Evolutionary conservation across 495 filamentous ascomycete genomes (phyloP).

Genomic region (Penicillium roqueforti): DNA sequence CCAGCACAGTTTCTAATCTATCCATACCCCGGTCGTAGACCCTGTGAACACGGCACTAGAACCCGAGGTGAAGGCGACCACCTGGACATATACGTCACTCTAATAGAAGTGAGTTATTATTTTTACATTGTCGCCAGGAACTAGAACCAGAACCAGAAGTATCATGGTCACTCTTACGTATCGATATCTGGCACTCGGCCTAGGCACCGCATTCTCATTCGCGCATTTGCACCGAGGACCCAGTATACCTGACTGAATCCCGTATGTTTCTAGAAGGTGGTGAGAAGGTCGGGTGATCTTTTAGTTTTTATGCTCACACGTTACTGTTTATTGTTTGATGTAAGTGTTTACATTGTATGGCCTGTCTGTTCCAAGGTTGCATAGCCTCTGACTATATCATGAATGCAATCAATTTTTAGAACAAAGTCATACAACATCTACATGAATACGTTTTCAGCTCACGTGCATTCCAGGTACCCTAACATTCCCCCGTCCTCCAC

Average conservation of each 20-base stretch:
- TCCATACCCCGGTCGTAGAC: background rate
- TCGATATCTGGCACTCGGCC: slow-evolving; percentile 1
- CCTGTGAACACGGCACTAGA: background rate
- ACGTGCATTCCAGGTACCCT: slow-evolving; percentile 1
- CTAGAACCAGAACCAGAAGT: background rate
- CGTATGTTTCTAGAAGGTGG: slow-evolving; percentile 32
- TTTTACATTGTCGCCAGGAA: background rate
- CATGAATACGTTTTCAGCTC: slow-evolving; percentile 1
- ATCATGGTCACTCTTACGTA: slow-evolving; percentile 5
- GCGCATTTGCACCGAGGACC: slow-evolving; percentile 8
- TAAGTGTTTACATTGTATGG: background rate
- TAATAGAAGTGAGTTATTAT: background rate
- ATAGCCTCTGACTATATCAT: background rate
- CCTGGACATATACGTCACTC: background rate
- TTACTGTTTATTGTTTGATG: background rate
- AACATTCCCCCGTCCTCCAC: slow-evolving; percentile 16
- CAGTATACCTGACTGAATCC: slow-evolving; percentile 15
- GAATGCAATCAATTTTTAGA: background rate
- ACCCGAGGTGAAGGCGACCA: background rate
- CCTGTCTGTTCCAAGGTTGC: background rate
- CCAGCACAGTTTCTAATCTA: background rate
- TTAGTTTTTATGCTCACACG: background rate
- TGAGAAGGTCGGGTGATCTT: slow-evolving; percentile 17
- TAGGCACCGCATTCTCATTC: slow-evolving; percentile 23
- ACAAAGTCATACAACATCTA: background rate